phyloP scores from a whole-genome alignment of 176 grass and related monocot species.

The Tillandsia fasciculata region DNA sequence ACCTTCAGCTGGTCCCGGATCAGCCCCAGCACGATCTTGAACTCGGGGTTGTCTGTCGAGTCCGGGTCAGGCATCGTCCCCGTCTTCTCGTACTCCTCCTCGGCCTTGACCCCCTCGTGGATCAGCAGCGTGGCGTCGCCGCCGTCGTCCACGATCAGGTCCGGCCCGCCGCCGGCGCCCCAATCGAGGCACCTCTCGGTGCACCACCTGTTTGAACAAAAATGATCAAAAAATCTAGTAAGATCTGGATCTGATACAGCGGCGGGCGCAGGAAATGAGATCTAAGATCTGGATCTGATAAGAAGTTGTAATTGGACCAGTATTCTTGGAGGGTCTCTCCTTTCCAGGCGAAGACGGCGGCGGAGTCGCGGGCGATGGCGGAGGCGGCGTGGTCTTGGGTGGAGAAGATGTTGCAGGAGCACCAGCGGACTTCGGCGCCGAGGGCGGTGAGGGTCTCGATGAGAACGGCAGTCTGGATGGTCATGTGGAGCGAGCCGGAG shows the following conservation, averaged over 20 bases:
- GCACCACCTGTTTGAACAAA: constrained; percentile 52
- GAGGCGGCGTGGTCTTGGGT: constrained; percentile 95
- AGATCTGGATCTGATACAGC: no score
- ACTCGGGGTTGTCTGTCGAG: constrained; percentile 87
- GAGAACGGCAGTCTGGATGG: constrained; percentile 94
- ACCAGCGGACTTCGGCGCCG: constrained; percentile 75
- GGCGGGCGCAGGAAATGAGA: no score
- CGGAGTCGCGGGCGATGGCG: constrained; percentile 82
- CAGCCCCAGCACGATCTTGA: constrained; percentile 83
- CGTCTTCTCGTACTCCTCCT: constrained; percentile 76
- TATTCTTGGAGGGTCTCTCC: constrained; percentile 52
- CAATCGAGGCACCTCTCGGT: constrained; percentile 93
- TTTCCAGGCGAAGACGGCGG: constrained; percentile 90
- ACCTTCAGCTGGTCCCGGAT: constrained; percentile 76
- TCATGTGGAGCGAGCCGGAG: constrained; percentile 97
- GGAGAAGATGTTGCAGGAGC: constrained; percentile 92
- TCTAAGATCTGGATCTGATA: no score
- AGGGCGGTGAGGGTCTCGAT: constrained; percentile 93
- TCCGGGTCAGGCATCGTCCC: constrained; percentile 68
- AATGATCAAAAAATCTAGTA: no score
- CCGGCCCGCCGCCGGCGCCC: constrained; percentile 56
- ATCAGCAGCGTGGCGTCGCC: constrained; percentile 88
- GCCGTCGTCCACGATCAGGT: constrained; percentile 93
- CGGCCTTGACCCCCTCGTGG: constrained; percentile 85
- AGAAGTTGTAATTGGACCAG: not conserved